A percentile compares a stretch with the other conserved stretches of the same genome.
phyloP scores from a whole-genome alignment of 148 eudicot genomes.

The Arctostaphylos glauca region DNA sequence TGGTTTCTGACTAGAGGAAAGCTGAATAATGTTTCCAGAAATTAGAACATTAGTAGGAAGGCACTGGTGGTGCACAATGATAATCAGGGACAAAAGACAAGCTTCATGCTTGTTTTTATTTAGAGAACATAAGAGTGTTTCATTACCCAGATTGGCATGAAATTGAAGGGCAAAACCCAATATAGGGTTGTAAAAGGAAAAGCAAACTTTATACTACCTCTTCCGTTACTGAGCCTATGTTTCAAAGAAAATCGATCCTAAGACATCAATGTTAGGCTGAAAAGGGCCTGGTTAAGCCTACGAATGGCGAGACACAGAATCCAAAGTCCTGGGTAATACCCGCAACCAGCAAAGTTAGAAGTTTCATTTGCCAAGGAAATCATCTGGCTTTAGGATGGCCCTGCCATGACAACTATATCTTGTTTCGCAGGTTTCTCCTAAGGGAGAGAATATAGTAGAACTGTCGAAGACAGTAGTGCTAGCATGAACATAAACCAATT shows the following conservation, averaged over 20 bases:
- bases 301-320: neutral
- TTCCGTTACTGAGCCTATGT: neutral
- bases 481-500: neutral
- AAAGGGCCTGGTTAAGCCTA: neutral
- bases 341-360: neutral
- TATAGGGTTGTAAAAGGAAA: neutral
- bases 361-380: slow-evolving; percentile 5
- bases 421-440: neutral
- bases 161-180: neutral
- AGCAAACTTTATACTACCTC: neutral
- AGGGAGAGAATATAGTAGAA: too few species aligned
- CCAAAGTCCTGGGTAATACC: neutral
- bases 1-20: neutral
- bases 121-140: neutral
- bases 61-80: neutral
- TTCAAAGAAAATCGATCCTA: neutral
- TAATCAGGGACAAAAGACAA: neutral
- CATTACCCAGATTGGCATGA: neutral
- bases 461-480: neutral
- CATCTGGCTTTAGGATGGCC: neutral
- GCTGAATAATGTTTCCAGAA: neutral
- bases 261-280: neutral
- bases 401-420: neutral
- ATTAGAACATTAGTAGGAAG: too few species aligned
- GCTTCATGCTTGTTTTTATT: neutral